Percentiles rank a stretch among this genome's conserved stretches.
Evolutionary conservation across 108 stramenopile genomes (phyloP).

Genomic region (Nitzschia palea): DNA sequence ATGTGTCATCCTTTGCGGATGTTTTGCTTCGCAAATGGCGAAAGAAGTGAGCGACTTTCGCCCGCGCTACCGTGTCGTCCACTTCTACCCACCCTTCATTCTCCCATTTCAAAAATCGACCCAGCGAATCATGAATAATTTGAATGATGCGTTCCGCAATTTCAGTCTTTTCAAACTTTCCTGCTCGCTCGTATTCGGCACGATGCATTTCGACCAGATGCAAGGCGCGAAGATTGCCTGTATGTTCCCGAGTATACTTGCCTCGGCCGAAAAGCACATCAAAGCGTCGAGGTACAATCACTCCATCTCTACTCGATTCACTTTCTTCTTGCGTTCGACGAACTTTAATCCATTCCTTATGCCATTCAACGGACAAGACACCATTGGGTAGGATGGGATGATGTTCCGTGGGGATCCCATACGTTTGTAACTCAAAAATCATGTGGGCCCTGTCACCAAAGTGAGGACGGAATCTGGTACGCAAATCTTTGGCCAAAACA

Average conservation of each 20-base stretch:
- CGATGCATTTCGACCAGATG: conserved; percentile 25
- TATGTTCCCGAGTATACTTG: conserved; percentile 13
- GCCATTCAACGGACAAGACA: conserved; percentile 15
- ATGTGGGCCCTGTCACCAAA: background rate
- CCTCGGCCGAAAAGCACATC: conserved; percentile 39
- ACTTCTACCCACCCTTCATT: conserved; percentile 29
- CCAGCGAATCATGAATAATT: conserved; percentile 23
- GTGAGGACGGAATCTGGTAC: conserved; percentile 21
- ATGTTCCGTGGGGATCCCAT: conserved; percentile 22
- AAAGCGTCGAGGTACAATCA: conserved; percentile 17
- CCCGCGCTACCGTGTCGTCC: conserved; percentile 10
- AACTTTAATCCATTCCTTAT: conserved; percentile 20
- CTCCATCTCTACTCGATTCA: background rate
- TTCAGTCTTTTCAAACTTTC: conserved; percentile 28
- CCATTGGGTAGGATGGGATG: conserved; percentile 2
- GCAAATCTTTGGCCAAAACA: conserved; percentile 1
- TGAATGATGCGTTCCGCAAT: conserved; percentile 24
- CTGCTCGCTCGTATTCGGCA: conserved; percentile 23
- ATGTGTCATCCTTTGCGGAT: background rate
- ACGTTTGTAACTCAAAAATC: conserved; percentile 26
- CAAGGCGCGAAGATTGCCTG: conserved; percentile 20
- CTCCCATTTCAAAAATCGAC: conserved; percentile 33
- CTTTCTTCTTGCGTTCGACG: conserved; percentile 8
- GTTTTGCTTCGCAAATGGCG: conserved; percentile 19
- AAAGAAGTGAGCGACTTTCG: conserved; percentile 28